Evolutionary conservation across 2,329 filamentous ascomycete genomes (phyloP).

Genomic region (Colletotrichum chrysophilum): DNA sequence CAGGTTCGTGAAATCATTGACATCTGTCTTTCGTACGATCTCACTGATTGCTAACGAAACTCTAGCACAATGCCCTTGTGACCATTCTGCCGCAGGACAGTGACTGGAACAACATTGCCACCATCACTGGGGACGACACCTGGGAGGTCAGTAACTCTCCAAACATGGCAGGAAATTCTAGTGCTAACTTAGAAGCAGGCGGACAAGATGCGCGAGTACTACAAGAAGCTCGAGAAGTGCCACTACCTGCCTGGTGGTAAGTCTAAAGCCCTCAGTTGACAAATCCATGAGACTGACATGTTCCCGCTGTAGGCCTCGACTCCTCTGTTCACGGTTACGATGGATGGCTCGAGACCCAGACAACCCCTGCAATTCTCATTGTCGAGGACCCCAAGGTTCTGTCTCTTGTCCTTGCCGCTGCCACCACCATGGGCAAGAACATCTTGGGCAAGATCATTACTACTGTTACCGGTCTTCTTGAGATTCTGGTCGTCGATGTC

Average conservation of each 20-base stretch:
- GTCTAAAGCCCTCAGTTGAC: rapidly evolving
- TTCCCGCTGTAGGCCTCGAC: conserved; percentile 24
- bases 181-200: conserved; percentile 26
- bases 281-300: background rate
- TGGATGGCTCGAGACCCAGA: conserved; percentile 48
- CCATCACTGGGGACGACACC: conserved; percentile 62
- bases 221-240: conserved; percentile 60
- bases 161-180: rapidly evolving
- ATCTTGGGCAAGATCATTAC: background rate
- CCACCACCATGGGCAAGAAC: conserved; percentile 1
- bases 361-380: background rate
- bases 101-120: conserved; percentile 64
- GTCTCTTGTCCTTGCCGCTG: conserved; percentile 3
- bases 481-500: background rate
- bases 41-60: rapidly evolving
- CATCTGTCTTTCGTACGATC: rapidly evolving
- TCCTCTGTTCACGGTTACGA: conserved; percentile 56
- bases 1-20: background rate
- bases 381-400: conserved; percentile 1
- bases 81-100: conserved; percentile 61
- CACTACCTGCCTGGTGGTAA: conserved; percentile 45
- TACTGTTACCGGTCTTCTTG: background rate
- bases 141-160: conserved; percentile 43
- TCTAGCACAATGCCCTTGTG: conserved; percentile 64
- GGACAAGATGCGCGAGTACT: conserved; percentile 65